Percentiles rank a stretch among this genome's conserved stretches.
phyloP scores from a whole-genome alignment of 2,329 filamentous ascomycete genomes.

The Cyanodermella asteris region DNA sequence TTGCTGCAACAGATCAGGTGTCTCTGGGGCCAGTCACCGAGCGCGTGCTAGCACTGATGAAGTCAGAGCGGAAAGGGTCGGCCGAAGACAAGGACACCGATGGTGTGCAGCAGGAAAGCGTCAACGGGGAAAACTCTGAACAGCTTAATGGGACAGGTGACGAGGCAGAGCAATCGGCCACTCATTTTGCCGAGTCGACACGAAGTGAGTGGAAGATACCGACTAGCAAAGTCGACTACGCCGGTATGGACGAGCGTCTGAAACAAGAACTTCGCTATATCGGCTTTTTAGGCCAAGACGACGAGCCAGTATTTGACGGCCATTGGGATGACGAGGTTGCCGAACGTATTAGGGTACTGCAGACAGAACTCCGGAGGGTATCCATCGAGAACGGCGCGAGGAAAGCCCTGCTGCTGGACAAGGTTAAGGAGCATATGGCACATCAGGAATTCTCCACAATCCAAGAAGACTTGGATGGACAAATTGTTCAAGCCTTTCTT shows the following conservation, averaged over 20 bases:
- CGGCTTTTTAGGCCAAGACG: conserved; percentile 55
- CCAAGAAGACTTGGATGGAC: conserved; percentile 82
- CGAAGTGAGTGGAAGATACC: conserved; percentile 61
- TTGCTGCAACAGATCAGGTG: conserved; percentile 72
- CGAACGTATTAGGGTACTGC: conserved; percentile 66
- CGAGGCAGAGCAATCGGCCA: conserved; percentile 24
- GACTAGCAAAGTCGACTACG: conserved; percentile 57
- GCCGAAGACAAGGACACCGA: conserved; percentile 39
- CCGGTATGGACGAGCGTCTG: conserved; percentile 70
- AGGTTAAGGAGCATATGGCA: conserved; percentile 81
- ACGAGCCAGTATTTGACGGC: conserved; percentile 58
- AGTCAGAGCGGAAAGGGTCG: conserved; percentile 40
- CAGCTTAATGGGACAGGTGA: conserved; percentile 12
- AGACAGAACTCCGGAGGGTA: conserved; percentile 60
- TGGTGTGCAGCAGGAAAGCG: too few relatives aligned
- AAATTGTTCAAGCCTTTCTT: conserved; percentile 84
- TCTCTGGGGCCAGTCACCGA: conserved; percentile 73
- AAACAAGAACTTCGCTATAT: conserved; percentile 81
- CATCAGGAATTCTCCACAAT: conserved; percentile 95
- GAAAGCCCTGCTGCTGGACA: conserved; percentile 65
- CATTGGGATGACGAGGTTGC: conserved; percentile 90
- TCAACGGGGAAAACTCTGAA: conserved; percentile 28
- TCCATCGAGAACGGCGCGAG: conserved; percentile 76
- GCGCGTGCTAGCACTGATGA: conserved; percentile 57
- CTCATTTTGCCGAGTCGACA: conserved; percentile 57